These are phyloP conservation scores for Kodamaea nitidulidarum DNA, from an alignment of 805 yeast species.

Conservation along the genomic window DNA sequence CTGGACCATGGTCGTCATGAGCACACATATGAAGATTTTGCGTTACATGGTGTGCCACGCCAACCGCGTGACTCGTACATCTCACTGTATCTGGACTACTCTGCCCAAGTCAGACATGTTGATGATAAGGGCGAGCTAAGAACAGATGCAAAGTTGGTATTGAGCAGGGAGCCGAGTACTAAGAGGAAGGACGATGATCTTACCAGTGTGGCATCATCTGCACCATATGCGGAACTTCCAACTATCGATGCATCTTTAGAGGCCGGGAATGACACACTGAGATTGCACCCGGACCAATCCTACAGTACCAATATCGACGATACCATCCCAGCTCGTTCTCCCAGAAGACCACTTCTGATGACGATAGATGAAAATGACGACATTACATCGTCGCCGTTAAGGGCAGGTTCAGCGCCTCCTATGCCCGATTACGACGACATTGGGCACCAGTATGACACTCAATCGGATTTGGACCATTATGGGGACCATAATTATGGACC, in stretches of 20 bases:
- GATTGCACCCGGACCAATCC: conserved; percentile 24
- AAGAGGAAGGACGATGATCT: conserved; percentile 9
- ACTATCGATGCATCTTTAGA: conserved; percentile 12
- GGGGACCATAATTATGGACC: no score
- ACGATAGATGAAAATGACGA: background rate
- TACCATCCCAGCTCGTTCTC: conserved; percentile 38
- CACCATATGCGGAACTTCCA: conserved; percentile 19
- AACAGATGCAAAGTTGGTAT: conserved; percentile 7
- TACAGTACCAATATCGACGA: conserved; percentile 34
- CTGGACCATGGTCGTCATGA: no score
- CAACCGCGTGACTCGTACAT: conserved; percentile 13
- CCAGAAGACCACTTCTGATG: conserved; percentile 34
- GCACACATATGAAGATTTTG: background rate
- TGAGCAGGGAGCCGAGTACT: background rate
- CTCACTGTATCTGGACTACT: conserved; percentile 16
- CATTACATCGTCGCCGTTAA: background rate
- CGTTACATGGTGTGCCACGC: background rate
- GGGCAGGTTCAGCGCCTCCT: background rate
- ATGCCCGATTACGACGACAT: conserved; percentile 1
- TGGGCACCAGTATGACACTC: background rate
- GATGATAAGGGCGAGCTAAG: conserved; percentile 15
- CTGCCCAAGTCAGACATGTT: conserved; percentile 21
- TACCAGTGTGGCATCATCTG: conserved; percentile 12
- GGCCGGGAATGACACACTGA: conserved; percentile 6
- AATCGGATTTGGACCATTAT: no score